phyloP scores from a whole-genome alignment of 2,329 filamentous ascomycete genomes.

The Trichoderma polysporum region DNA sequence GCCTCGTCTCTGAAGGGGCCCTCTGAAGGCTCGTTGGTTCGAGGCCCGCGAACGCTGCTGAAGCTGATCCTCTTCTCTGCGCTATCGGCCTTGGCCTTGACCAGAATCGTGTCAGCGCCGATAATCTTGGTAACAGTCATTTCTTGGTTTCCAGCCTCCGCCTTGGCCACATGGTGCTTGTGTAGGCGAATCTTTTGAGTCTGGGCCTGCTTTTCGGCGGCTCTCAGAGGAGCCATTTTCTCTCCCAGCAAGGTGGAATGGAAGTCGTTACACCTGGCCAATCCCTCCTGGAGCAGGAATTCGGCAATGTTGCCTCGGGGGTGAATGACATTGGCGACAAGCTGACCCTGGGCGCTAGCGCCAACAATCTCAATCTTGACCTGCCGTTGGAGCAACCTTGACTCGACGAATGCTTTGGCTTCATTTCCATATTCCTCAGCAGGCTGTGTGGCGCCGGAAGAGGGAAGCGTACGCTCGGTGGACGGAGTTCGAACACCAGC shows the following conservation, averaged over 20 bases:
- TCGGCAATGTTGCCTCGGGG: slow-evolving; percentile 90
- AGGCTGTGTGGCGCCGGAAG: slow-evolving; percentile 75
- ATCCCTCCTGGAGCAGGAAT: slow-evolving; percentile 82
- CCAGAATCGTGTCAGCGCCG: slow-evolving; percentile 83
- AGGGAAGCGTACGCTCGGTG: slow-evolving; percentile 79
- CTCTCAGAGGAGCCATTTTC: slow-evolving; percentile 81
- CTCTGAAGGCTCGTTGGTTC: slow-evolving; percentile 81
- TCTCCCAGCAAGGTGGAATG: slow-evolving; percentile 88
- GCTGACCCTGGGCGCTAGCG: slow-evolving; percentile 82
- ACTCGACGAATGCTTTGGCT: slow-evolving; percentile 83
- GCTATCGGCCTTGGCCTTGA: slow-evolving; percentile 78
- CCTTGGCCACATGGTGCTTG: slow-evolving; percentile 74
- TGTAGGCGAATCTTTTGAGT: slow-evolving; percentile 74
- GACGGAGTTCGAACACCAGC: slow-evolving; percentile 86
- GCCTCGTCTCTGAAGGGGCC: slow-evolving; percentile 87
- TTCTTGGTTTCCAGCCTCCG: slow-evolving; percentile 66
- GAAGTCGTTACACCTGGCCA: slow-evolving; percentile 91
- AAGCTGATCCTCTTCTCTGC: slow-evolving; percentile 86
- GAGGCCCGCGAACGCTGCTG: slow-evolving; percentile 92
- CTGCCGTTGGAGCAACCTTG: slow-evolving; percentile 79
- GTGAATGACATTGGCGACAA: slow-evolving; percentile 86
- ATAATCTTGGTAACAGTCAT: slow-evolving; percentile 82
- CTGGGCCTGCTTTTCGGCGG: slow-evolving; percentile 84
- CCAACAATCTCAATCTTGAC: slow-evolving; percentile 82
- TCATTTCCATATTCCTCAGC: slow-evolving; percentile 90